A percentile compares a stretch with the other conserved stretches of the same genome.
Conservation (phyloP, 352 stramenopile species). For the Pythium folliculosum region DNA sequence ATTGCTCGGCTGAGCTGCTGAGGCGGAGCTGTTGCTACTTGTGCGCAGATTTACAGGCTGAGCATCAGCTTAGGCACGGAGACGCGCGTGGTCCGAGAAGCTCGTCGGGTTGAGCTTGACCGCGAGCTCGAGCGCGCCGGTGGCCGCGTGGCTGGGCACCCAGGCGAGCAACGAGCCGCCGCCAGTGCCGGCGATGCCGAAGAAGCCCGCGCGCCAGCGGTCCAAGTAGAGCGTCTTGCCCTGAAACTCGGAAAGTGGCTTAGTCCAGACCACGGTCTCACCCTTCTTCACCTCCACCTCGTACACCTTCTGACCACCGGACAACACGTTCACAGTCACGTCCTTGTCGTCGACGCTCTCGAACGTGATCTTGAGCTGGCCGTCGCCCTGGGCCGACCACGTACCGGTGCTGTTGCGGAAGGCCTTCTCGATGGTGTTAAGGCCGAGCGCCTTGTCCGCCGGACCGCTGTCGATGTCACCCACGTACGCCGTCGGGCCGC, state of each 20-base stretch:
- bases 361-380: slow-evolving; percentile 43
- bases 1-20: no score
- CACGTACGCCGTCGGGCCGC: slow-evolving; percentile 44
- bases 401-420: slow-evolving; percentile 42
- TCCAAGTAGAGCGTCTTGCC: slow-evolving; percentile 75
- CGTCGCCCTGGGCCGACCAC: slow-evolving; percentile 47
- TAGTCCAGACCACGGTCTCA: slow-evolving; percentile 40
- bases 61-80: background rate
- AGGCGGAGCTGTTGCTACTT: no score
- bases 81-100: background rate
- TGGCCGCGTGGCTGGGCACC: slow-evolving; percentile 24
- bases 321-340: slow-evolving; percentile 56
- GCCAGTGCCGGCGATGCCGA: slow-evolving; percentile 52
- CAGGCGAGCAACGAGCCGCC: slow-evolving; percentile 46
- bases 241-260: slow-evolving; percentile 34
- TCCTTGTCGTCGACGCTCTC: slow-evolving; percentile 45
- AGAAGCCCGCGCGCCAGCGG: slow-evolving; percentile 62
- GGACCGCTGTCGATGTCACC: slow-evolving; percentile 56
- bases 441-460: slow-evolving; percentile 42
- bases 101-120: slow-evolving; percentile 22
- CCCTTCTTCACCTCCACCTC: slow-evolving; percentile 45
- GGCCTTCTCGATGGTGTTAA: slow-evolving; percentile 42
- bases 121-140: slow-evolving; percentile 12
- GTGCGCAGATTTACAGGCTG: no score
- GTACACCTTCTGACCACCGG: slow-evolving; percentile 44